Conservation (phyloP, 345 rosid species). For the Salix purpurea region DNA sequence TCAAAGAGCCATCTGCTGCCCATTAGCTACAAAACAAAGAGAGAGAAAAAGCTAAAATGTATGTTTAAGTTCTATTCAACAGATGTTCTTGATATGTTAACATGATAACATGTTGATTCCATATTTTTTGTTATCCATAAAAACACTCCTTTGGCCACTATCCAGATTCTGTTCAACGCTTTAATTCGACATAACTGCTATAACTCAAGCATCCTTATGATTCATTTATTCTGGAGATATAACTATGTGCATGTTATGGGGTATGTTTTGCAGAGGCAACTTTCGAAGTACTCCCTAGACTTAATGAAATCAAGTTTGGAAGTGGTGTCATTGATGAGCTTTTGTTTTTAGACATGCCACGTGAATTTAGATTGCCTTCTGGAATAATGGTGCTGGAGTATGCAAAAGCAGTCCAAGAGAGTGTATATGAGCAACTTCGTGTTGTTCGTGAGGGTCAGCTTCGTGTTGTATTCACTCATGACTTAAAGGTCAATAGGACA, state of each 20-base stretch:
- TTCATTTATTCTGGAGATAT: slow-evolving; percentile 3
- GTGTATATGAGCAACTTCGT: slow-evolving; percentile 94
- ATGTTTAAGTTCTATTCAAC: neutral
- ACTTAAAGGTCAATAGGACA: slow-evolving; percentile 61
- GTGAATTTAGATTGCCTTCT: slow-evolving; percentile 65
- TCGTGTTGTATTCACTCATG: slow-evolving; percentile 80
- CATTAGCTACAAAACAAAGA: neutral
- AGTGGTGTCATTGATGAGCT: slow-evolving; percentile 97
- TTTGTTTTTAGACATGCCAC: slow-evolving; percentile 78
- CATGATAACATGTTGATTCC: neutral
- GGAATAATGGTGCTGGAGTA: slow-evolving; percentile 86
- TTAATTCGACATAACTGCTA: neutral
- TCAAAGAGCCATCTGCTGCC: neutral
- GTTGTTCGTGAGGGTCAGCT: slow-evolving; percentile 98
- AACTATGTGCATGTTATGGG: neutral
- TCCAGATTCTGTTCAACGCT: neutral
- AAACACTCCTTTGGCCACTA: neutral
- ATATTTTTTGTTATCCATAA: neutral
- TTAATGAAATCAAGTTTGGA: slow-evolving; percentile 91
- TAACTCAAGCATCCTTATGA: neutral
- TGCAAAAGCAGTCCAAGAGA: slow-evolving; percentile 91
- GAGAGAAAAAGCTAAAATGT: neutral
- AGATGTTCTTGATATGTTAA: neutral
- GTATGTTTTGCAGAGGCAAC: slow-evolving; percentile 73
- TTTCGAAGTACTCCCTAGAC: slow-evolving; percentile 90